phyloP scores from a whole-genome alignment of 805 yeast species.

The Candida hungchunana region DNA sequence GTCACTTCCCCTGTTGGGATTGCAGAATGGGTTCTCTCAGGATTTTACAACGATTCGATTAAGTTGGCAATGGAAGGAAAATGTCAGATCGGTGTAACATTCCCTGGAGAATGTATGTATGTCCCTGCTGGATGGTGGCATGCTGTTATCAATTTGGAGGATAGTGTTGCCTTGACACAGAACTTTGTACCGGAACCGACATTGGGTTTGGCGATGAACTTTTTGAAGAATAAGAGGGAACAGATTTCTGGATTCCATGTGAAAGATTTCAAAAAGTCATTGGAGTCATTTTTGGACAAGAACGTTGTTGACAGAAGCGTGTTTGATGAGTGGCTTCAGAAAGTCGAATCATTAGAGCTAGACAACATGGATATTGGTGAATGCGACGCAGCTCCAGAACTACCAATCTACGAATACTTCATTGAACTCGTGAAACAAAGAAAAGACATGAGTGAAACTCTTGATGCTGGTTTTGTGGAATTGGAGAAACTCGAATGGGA shows the following conservation, averaged over 20 bases:
- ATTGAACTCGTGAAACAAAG: constrained; percentile 41
- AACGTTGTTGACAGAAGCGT: constrained; percentile 14
- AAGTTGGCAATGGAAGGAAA: constrained; percentile 43
- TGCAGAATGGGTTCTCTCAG: constrained; percentile 86
- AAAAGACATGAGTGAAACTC: constrained; percentile 32
- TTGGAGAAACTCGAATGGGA: constrained; percentile 33
- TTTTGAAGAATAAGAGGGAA: constrained; percentile 58
- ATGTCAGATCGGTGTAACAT: constrained; percentile 67
- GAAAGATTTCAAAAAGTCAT: constrained; percentile 39
- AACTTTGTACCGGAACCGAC: constrained; percentile 75
- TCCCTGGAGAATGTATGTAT: constrained; percentile 78
- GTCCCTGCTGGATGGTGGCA: constrained; percentile 99
- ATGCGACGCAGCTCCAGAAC: constrained; percentile 31
- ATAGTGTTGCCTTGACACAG: constrained; percentile 82
- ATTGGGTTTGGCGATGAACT: constrained; percentile 57
- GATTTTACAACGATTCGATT: constrained; percentile 69
- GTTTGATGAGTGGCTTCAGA: constrained; percentile 28
- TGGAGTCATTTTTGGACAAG: constrained; percentile 29
- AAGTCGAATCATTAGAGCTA: constrained; percentile 26
- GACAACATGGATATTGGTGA: constrained; percentile 67
- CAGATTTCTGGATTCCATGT: constrained; percentile 82
- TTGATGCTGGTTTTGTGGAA: constrained; percentile 33
- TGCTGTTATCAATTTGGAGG: constrained; percentile 78
- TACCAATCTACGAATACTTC: constrained; percentile 65
- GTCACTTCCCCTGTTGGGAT: constrained; percentile 90